Percentiles rank a stretch among this genome's conserved stretches.
phyloP scores from a whole-genome alignment of 23 red algal genomes.

The Rhodosorus marinus region DNA sequence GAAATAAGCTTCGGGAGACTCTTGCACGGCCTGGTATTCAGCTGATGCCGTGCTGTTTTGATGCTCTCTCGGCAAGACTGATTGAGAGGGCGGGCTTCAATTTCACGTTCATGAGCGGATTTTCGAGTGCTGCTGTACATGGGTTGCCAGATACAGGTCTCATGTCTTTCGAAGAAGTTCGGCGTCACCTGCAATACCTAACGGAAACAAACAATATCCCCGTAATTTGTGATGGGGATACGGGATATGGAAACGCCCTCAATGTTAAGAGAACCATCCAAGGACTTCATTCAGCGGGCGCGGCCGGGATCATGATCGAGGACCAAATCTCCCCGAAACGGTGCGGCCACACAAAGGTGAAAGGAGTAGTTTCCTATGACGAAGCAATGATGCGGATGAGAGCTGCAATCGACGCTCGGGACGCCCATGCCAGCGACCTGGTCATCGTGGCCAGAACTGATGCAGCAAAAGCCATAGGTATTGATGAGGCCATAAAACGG shows the following conservation, averaged over 20 bases:
- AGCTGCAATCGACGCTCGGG: slow-evolving; percentile 79
- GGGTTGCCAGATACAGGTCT: slow-evolving; percentile 86
- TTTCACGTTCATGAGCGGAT: slow-evolving; percentile 81
- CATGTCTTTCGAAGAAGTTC: slow-evolving; percentile 51
- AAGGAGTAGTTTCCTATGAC: slow-evolving; percentile 55
- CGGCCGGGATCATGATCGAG: slow-evolving; percentile 70
- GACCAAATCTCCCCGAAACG: slow-evolving; percentile 88
- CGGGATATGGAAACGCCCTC: slow-evolving; percentile 67
- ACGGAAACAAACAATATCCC: slow-evolving; percentile 41
- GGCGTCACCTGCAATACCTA: slow-evolving; percentile 11
- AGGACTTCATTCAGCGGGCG: slow-evolving; percentile 43
- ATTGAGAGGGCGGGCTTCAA: slow-evolving; percentile 38
- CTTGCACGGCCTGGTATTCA: neutral
- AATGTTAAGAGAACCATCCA: slow-evolving; percentile 64
- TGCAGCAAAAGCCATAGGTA: slow-evolving; percentile 10
- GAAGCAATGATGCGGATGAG: slow-evolving; percentile 56
- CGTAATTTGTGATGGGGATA: slow-evolving; percentile 72
- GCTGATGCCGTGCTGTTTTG: slow-evolving; percentile 79
- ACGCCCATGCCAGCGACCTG: slow-evolving; percentile 25
- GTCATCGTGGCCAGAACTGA: slow-evolving; percentile 68
- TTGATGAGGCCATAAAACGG: slow-evolving; percentile 69
- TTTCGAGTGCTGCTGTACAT: slow-evolving; percentile 38
- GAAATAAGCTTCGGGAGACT: slow-evolving; percentile 2
- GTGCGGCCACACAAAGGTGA: slow-evolving; percentile 88
- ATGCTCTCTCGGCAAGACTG: slow-evolving; percentile 71